Evolutionary conservation across 2,329 filamentous ascomycete genomes (phyloP).

Genomic region (Fusarium euwallaceae): DNA sequence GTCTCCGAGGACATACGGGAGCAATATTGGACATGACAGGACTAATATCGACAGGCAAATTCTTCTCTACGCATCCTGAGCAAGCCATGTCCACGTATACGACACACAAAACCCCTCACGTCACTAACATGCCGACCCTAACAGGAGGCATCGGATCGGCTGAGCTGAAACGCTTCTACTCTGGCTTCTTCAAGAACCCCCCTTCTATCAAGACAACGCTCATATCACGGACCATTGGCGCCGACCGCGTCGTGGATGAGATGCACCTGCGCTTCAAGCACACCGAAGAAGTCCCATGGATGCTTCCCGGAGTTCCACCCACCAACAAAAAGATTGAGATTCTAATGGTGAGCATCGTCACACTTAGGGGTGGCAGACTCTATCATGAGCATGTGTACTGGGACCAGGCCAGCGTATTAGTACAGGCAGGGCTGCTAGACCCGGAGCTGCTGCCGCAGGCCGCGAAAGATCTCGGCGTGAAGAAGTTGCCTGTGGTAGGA

Average conservation of each 20-base stretch:
- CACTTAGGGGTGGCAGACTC: conserved; percentile 69
- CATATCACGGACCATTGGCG: conserved; percentile 73
- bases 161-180: conserved; percentile 73
- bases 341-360: conserved; percentile 70
- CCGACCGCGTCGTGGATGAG: conserved; percentile 75
- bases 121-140: conserved; percentile 76
- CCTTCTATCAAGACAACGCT: conserved; percentile 70
- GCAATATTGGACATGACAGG: too few relatives aligned
- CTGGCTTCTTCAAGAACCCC: conserved; percentile 74
- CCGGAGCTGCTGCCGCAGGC: conserved; percentile 53
- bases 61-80: conserved; percentile 68
- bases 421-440: conserved; percentile 70
- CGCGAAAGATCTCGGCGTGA: conserved; percentile 52
- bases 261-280: conserved; percentile 71
- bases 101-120: conserved; percentile 74
- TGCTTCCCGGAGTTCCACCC: conserved; percentile 70
- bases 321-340: conserved; percentile 66
- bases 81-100: conserved; percentile 72
- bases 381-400: conserved; percentile 75
- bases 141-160: conserved; percentile 73
- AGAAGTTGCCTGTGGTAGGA: conserved; percentile 56
- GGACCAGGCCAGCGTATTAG: conserved; percentile 72
- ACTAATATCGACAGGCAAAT: conserved; percentile 56
- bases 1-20: background rate
- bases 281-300: conserved; percentile 69